Evolutionary conservation across 257 asterid genomes (phyloP).

Genomic region (Parsonsia alboflavescens): DNA sequence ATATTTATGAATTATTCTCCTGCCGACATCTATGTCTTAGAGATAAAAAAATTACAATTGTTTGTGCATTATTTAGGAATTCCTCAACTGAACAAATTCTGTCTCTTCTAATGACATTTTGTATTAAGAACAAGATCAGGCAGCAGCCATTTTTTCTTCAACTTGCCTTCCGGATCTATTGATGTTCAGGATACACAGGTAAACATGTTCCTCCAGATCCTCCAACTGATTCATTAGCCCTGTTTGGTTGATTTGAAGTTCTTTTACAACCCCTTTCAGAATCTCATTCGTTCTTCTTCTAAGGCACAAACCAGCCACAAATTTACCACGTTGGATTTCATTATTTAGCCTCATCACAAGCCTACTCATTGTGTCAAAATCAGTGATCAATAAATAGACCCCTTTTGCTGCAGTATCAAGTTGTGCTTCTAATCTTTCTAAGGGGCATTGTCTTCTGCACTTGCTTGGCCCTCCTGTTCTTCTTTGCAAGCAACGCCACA

Average conservation of each 20-base stretch:
- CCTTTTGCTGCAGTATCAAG: constrained; percentile 70
- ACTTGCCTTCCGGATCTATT: constrained; percentile 53
- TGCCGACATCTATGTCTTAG: neutral
- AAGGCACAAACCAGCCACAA: constrained; percentile 39
- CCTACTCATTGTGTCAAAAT: constrained; percentile 52
- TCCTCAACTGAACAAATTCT: neutral
- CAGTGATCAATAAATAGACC: constrained; percentile 49
- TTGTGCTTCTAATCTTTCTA: constrained; percentile 30
- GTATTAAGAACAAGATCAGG: neutral
- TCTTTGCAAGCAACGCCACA: constrained; percentile 21
- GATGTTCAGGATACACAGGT: constrained; percentile 56
- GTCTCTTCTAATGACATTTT: neutral
- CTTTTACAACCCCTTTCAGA: constrained; percentile 46
- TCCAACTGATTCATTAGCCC: constrained; percentile 41
- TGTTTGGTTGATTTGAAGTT: constrained; percentile 31
- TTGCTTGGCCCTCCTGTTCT: constrained; percentile 6
- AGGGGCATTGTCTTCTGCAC: constrained; percentile 1
- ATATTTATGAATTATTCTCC: neutral
- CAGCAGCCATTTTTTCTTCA: constrained; percentile 28
- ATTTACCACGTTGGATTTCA: constrained; percentile 54
- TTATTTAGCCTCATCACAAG: constrained; percentile 42
- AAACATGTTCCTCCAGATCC: constrained; percentile 65
- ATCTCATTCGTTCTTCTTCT: constrained; percentile 39
- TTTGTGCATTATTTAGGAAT: neutral
- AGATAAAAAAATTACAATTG: neutral